Percentiles rank a stretch among this genome's conserved stretches.
phyloP scores from a whole-genome alignment of 192 early-diverging fungal genomes.

The Coemansia sp. region DNA sequence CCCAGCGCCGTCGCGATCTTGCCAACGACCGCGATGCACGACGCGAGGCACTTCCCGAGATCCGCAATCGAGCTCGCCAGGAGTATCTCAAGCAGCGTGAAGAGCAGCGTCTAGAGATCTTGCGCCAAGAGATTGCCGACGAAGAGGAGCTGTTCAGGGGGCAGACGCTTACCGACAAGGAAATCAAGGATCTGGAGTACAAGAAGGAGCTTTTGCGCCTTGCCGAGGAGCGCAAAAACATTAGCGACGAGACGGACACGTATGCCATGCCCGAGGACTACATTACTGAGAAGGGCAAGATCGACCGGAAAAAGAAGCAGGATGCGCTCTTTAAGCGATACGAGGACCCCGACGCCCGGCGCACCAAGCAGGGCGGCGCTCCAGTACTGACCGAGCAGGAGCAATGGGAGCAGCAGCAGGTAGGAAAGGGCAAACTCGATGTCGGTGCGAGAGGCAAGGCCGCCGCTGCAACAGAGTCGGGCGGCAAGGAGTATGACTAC shows the following conservation, averaged over 20 bases:
- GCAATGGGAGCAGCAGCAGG: conserved; percentile 89
- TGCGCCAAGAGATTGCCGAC: conserved; percentile 79
- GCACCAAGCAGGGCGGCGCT: conserved; percentile 49
- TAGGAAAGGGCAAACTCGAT: conserved; percentile 59
- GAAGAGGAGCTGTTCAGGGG: conserved; percentile 81
- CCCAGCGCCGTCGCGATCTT: conserved; percentile 68
- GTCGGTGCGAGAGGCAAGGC: conserved; percentile 56
- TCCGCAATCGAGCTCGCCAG: conserved; percentile 87
- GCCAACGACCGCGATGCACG: conserved; percentile 79
- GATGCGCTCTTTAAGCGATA: conserved; percentile 86
- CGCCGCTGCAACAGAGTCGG: conserved; percentile 50
- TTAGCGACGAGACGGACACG: conserved; percentile 78
- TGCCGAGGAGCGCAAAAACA: conserved; percentile 78
- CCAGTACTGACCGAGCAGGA: conserved; percentile 71
- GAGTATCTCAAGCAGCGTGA: conserved; percentile 90
- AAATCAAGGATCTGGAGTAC: conserved; percentile 75
- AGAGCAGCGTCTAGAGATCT: conserved; percentile 72
- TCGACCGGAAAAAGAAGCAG: conserved; percentile 93
- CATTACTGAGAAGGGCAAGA: conserved; percentile 97
- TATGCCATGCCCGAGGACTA: conserved; percentile 93
- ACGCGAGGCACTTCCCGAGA: conserved; percentile 63
- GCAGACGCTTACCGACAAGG: conserved; percentile 74
- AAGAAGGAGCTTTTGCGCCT: conserved; percentile 83
- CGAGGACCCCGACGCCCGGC: conserved; percentile 61
- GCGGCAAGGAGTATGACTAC: conserved; percentile 78